These are phyloP conservation scores for Capillidium rhysosporum DNA, from an alignment of 371 early-diverging fungal genomes.

Conservation along the genomic window DNA sequence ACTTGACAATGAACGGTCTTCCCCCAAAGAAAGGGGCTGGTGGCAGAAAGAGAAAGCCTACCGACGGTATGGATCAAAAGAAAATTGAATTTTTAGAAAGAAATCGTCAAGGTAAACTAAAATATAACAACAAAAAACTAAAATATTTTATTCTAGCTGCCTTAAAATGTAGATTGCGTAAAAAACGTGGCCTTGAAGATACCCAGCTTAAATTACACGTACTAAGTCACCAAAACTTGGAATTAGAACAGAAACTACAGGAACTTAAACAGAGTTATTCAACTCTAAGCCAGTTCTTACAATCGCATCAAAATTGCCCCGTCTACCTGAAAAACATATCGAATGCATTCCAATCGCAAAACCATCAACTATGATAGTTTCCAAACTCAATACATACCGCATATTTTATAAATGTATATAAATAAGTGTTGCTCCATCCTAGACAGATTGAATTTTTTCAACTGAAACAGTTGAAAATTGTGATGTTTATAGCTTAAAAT, in stretches of 20 bases:
- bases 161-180: slow-evolving; percentile 1
- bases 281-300: not conserved
- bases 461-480: no score
- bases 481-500: no score
- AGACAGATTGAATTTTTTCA: no score
- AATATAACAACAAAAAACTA: not conserved
- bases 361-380: no score
- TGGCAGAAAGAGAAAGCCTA: slow-evolving; percentile 6
- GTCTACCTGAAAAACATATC: not conserved
- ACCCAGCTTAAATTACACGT: not conserved
- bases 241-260: not conserved
- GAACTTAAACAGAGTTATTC: not conserved
- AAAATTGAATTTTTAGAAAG: slow-evolving; percentile 2
- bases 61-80: slow-evolving; percentile 2
- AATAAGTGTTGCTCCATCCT: no score
- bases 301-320: not conserved
- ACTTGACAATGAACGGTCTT: no score
- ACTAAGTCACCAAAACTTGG: not conserved
- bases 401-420: no score
- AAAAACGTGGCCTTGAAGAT: not conserved
- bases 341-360: not conserved
- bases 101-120: slow-evolving; percentile 3
- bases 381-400: no score
- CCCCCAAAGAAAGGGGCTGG: not conserved
- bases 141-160: not conserved